Percentiles rank a stretch among this genome's conserved stretches.
Conservation (phyloP, 768 basidiomycete genomes). For the Leccinum arenicola region DNA sequence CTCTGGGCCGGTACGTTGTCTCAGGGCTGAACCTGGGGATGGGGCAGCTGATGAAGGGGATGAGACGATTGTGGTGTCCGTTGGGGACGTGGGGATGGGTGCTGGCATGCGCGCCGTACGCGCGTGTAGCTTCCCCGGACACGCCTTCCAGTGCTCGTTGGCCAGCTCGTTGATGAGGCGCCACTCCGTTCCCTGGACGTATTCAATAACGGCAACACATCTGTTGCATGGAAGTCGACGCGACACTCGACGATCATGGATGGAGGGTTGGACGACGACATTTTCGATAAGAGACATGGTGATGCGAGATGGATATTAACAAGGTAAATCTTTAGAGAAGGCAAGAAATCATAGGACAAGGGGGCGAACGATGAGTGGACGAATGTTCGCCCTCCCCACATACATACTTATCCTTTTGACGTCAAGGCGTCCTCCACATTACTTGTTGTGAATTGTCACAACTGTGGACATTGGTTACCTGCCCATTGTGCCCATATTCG, state of each 20-base stretch:
- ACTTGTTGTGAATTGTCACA: conserved; percentile 32
- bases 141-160: conserved; percentile 27
- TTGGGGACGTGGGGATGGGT: conserved; percentile 11
- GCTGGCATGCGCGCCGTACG: conserved; percentile 7
- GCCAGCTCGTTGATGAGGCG: conserved; percentile 25
- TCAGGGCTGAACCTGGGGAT: not conserved
- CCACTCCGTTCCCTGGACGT: conserved; percentile 27
- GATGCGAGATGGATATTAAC: conserved; percentile 5
- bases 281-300: conserved; percentile 21
- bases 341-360: not conserved
- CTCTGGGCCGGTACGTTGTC: conserved; percentile 1
- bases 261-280: conserved; percentile 4
- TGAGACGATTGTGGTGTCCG: conserved; percentile 9
- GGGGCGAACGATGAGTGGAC: conserved; percentile 1
- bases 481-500: conserved; percentile 22
- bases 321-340: conserved; percentile 10
- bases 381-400: not conserved
- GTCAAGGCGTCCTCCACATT: conserved; percentile 20
- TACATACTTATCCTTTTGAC: conserved; percentile 21
- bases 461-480: conserved; percentile 18
- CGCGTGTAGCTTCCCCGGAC: conserved; percentile 22
- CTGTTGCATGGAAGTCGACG: conserved; percentile 26
- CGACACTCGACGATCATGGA: conserved; percentile 13
- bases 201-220: conserved; percentile 26
- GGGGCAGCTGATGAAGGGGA: conserved; percentile 1